Percentiles rank a stretch among this genome's conserved stretches.
Evolutionary conservation across 2,329 filamentous ascomycete species (phyloP).

Genomic region (Trematosphaeria pertusa): DNA sequence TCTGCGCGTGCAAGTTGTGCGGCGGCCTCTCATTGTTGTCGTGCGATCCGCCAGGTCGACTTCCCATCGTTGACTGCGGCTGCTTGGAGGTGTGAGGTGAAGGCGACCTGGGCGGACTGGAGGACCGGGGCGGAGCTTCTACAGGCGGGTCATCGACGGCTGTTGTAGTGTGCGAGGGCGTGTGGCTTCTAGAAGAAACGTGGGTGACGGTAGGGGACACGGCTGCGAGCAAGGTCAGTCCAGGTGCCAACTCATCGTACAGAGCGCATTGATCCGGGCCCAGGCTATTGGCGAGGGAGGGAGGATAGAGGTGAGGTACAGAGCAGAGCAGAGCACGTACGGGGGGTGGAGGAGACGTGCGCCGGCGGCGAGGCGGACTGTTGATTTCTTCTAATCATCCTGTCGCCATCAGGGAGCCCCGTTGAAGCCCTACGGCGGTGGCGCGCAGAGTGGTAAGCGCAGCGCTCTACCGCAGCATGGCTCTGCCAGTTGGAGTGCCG

Average conservation of each 20-base stretch:
- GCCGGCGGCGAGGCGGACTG: slow-evolving; percentile 63
- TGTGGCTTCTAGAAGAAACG: slow-evolving; percentile 62
- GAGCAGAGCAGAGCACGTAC: slow-evolving; percentile 57
- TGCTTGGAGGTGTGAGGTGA: slow-evolving; percentile 37
- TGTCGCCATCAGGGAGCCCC: slow-evolving; percentile 27
- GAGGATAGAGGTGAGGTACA: slow-evolving; percentile 4
- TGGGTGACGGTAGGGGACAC: slow-evolving; percentile 60
- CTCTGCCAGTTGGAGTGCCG: slow-evolving; percentile 5
- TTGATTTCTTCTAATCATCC: slow-evolving; percentile 45
- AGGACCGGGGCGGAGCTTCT: slow-evolving; percentile 61
- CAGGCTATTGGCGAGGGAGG: slow-evolving; percentile 32
- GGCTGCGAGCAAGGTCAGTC: slow-evolving; percentile 50
- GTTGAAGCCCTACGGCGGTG: slow-evolving; percentile 15
- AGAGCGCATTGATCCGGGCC: slow-evolving; percentile 42
- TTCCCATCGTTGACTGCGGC: slow-evolving; percentile 42
- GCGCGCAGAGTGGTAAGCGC: slow-evolving; percentile 9
- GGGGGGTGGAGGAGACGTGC: slow-evolving; percentile 62
- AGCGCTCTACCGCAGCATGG: slow-evolving; percentile 25
- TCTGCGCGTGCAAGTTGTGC: slow-evolving; percentile 16
- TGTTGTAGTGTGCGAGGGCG: slow-evolving; percentile 58
- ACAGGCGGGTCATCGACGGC: slow-evolving; percentile 57
- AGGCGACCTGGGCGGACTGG: slow-evolving; percentile 61
- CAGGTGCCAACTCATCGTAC: slow-evolving; percentile 43
- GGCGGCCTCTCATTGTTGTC: slow-evolving; percentile 31
- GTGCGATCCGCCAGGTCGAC: slow-evolving; percentile 42